phyloP scores from a whole-genome alignment of 108 stramenopile genomes.

The Heterococcus sp. region DNA sequence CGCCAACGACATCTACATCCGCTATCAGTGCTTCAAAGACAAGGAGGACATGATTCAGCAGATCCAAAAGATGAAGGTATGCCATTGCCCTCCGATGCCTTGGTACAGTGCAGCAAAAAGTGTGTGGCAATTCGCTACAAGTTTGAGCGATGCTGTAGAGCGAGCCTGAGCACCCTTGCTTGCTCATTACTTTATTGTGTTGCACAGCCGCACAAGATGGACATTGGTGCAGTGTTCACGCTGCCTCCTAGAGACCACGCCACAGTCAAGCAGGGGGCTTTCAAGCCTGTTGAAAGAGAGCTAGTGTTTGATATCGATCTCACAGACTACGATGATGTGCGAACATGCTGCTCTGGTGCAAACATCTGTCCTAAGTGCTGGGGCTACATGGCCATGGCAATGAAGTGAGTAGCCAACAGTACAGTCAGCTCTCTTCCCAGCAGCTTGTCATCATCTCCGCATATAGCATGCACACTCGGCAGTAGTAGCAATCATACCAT shows the following conservation, averaged over 20 bases:
- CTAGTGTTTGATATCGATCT: conserved; percentile 99
- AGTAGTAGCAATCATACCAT: too few species aligned
- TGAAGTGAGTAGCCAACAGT: conserved; percentile 80
- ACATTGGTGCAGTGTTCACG: conserved; percentile 97
- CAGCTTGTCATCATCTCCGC: too few species aligned
- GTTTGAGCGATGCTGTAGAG: background rate
- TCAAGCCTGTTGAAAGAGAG: conserved; percentile 85
- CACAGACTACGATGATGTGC: conserved; percentile 96
- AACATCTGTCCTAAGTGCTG: conserved; percentile 85
- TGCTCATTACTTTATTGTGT: background rate
- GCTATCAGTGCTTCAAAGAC: conserved; percentile 73
- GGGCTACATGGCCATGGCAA: conserved; percentile 93
- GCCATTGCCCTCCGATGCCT: background rate
- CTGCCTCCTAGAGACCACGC: conserved; percentile 70
- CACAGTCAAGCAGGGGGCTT: conserved; percentile 64
- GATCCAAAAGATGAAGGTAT: conserved; percentile 9
- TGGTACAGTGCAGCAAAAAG: background rate
- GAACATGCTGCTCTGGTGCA: conserved; percentile 87
- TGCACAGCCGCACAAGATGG: conserved; percentile 91
- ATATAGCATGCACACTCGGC: too few species aligned
- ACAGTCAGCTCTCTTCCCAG: conserved; percentile 11
- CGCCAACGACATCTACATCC: conserved; percentile 94
- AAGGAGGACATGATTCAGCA: conserved; percentile 42
- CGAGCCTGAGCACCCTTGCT: background rate
- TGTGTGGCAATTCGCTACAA: background rate